Conservation (phyloP, 768 basidiomycete genomes). For the Tephrocybe sp. region DNA sequence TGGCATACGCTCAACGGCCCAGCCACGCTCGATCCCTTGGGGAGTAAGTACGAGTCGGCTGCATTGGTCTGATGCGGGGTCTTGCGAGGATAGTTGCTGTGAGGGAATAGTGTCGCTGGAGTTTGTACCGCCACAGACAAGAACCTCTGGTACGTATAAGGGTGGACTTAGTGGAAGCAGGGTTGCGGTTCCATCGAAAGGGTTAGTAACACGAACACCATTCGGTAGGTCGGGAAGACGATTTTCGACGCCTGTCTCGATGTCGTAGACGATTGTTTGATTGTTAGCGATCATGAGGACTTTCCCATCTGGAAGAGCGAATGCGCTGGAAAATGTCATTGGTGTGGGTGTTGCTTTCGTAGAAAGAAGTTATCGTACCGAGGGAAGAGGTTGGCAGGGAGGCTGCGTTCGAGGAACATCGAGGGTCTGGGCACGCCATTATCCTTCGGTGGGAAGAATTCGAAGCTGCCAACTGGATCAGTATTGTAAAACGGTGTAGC, state of each 20-base stretch:
- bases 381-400: slow-evolving; percentile 21
- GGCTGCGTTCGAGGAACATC: slow-evolving; percentile 13
- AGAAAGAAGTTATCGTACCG: slow-evolving; percentile 21
- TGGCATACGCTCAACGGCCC: slow-evolving; percentile 46
- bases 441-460: slow-evolving; percentile 41
- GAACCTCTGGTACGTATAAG: slow-evolving; percentile 43
- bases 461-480: slow-evolving; percentile 55
- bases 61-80: slow-evolving; percentile 44
- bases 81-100: slow-evolving; percentile 32
- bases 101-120: slow-evolving; percentile 29
- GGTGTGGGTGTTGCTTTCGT: not conserved
- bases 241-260: slow-evolving; percentile 36
- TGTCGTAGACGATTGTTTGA: slow-evolving; percentile 42
- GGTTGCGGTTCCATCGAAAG: slow-evolving; percentile 37
- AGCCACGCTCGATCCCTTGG: slow-evolving; percentile 41
- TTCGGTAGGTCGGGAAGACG: slow-evolving; percentile 44
- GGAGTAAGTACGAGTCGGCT: slow-evolving; percentile 40
- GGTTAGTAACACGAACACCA: slow-evolving; percentile 41
- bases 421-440: slow-evolving; percentile 21
- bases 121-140: slow-evolving; percentile 47
- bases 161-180: slow-evolving; percentile 38
- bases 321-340: not conserved
- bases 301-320: slow-evolving; percentile 37
- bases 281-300: slow-evolving; percentile 42
- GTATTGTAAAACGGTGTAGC: slow-evolving; percentile 39